A percentile compares a stretch with the other conserved stretches of the same genome.
These are phyloP conservation scores for Fraxinus greggii DNA, from an alignment of 305 asterid genomes.

Conservation along the genomic window DNA sequence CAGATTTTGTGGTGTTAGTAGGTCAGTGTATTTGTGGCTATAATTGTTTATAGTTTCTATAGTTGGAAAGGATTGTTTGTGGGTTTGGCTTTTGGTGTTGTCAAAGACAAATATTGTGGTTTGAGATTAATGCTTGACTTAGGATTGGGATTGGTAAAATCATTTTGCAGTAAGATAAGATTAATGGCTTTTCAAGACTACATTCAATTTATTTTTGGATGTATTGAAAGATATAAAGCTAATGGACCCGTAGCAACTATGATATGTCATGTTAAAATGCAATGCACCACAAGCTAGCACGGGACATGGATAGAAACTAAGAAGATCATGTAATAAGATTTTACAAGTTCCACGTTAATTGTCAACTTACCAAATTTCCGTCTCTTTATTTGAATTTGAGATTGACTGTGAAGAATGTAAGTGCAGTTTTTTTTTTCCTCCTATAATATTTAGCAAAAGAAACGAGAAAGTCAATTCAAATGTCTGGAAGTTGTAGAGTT, in stretches of 20 bases:
- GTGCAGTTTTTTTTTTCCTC: background rate
- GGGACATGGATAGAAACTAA: background rate
- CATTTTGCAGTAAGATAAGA: background rate
- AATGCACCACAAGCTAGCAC: background rate
- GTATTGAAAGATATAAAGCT: background rate
- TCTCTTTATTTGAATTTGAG: background rate
- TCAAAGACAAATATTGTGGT: slow-evolving; percentile 18
- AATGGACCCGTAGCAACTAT: background rate
- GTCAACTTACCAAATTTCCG: background rate
- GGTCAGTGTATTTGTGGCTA: slow-evolving; percentile 19
- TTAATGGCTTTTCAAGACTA: background rate
- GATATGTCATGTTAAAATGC: background rate
- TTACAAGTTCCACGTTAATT: background rate
- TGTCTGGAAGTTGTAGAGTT: background rate
- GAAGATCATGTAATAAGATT: background rate
- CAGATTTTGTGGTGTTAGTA: slow-evolving; percentile 36
- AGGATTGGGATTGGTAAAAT: background rate
- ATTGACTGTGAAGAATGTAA: background rate
- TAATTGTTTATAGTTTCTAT: slow-evolving; percentile 14
- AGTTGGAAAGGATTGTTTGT: background rate
- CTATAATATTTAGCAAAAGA: background rate
- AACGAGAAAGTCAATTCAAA: background rate
- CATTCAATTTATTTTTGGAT: background rate
- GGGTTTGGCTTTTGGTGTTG: slow-evolving; percentile 28
- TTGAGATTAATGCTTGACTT: slow-evolving; percentile 14